These are phyloP conservation scores for Clarireedia homoeocarpa DNA, from an alignment of 2,329 filamentous ascomycete species.

Conservation along the genomic window DNA sequence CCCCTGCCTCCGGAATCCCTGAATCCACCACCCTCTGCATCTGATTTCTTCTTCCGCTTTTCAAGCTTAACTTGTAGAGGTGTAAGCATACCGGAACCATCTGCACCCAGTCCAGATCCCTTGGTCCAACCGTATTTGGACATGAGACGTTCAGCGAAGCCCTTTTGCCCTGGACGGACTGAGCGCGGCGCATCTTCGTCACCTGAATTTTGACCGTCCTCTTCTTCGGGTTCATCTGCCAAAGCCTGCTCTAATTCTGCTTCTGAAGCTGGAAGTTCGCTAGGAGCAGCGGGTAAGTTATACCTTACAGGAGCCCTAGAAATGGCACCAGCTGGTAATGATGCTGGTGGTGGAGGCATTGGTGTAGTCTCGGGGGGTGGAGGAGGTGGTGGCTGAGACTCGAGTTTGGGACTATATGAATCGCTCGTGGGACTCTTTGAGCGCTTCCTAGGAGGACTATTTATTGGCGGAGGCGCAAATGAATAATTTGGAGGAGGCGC, in stretches of 20 bases:
- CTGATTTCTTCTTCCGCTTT: slow-evolving; percentile 71
- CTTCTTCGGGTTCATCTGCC: slow-evolving; percentile 30
- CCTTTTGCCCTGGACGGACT: slow-evolving; percentile 68
- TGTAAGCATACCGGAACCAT: slow-evolving; percentile 74
- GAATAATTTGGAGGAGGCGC: slow-evolving; percentile 50
- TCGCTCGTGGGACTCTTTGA: slow-evolving; percentile 26
- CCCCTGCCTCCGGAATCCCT: slow-evolving; percentile 58
- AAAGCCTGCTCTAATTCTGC: slow-evolving; percentile 42
- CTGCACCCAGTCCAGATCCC: slow-evolving; percentile 78
- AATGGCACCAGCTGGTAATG: slow-evolving; percentile 48
- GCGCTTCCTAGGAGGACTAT: slow-evolving; percentile 35
- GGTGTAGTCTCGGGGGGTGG: slow-evolving; percentile 24
- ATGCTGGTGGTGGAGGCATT: slow-evolving; percentile 25
- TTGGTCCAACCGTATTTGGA: slow-evolving; percentile 90
- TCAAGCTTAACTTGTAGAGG: slow-evolving; percentile 79
- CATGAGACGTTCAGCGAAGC: slow-evolving; percentile 83
- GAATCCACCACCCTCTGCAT: slow-evolving; percentile 73
- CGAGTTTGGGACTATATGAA: slow-evolving; percentile 15
- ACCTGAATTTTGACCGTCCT: slow-evolving; percentile 23
- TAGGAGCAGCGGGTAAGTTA: slow-evolving; percentile 42
- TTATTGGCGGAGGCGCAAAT: slow-evolving; percentile 46
- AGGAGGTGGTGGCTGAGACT: slow-evolving; percentile 18
- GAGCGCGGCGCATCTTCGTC: slow-evolving; percentile 42
- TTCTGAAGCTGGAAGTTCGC: slow-evolving; percentile 44
- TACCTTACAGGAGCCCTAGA: slow-evolving; percentile 75